These are phyloP conservation scores for Bipolaris gigantea DNA, from an alignment of 2,329 filamentous ascomycete species.

Conservation along the genomic window DNA sequence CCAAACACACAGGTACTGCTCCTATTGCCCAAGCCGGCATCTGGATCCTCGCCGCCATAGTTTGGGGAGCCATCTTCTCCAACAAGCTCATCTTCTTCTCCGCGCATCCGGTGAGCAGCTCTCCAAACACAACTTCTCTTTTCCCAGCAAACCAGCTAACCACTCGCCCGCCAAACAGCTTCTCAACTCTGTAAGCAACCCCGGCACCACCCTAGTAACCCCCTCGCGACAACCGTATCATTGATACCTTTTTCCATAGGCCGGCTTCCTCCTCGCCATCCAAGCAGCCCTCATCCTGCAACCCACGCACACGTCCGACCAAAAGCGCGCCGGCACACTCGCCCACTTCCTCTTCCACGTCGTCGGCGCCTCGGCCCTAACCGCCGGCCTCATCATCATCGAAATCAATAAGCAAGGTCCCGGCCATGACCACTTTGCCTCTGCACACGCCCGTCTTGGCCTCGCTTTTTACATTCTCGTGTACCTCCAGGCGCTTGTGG, in stretches of 20 bases:
- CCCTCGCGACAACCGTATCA: constrained; percentile 18
- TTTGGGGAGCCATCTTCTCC: constrained; percentile 78
- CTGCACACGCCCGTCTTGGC: constrained; percentile 81
- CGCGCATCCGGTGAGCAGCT: constrained; percentile 72
- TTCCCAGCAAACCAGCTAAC: constrained; percentile 9
- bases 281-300: constrained; percentile 85
- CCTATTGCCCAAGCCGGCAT: constrained; percentile 78
- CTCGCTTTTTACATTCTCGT: constrained; percentile 71
- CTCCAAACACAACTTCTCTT: background rate
- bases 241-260: constrained; percentile 31
- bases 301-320: constrained; percentile 74
- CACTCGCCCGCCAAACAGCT: constrained; percentile 40
- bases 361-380: constrained; percentile 62
- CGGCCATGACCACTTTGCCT: constrained; percentile 73
- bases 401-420: constrained; percentile 80
- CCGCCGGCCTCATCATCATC: constrained; percentile 70
- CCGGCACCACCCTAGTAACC: constrained; percentile 9
- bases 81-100: constrained; percentile 79
- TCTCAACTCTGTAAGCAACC: constrained; percentile 52
- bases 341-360: constrained; percentile 73
- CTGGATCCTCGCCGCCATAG: constrained; percentile 71
- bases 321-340: constrained; percentile 68
- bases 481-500: constrained; percentile 72
- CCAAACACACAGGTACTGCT: constrained; percentile 68
- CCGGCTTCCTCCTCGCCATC: constrained; percentile 73